Evolutionary conservation across 2,329 filamentous ascomycete species (phyloP), one percentile per base, ranked within the genome.

Genomic region (Trichoderma endophyticum): DNA sequence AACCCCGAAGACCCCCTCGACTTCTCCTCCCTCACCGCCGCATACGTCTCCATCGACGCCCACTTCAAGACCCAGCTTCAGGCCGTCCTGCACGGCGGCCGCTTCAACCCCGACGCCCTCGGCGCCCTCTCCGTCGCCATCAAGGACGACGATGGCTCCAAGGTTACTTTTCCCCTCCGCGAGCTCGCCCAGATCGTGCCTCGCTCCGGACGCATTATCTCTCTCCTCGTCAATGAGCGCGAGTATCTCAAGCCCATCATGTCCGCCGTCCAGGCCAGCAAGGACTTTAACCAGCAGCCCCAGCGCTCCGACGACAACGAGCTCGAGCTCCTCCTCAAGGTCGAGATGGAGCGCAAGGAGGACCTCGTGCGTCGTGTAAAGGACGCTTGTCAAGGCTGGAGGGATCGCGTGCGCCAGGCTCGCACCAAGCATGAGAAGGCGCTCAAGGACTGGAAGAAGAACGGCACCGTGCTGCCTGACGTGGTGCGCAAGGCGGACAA

Each of bases 211-310:
- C 80, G 83, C 68, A 79, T 80, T 34, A 79, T 84, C 51, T 82
- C 81, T 7, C 81, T 84, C 12, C 80, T 84, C 61, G 80, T 83
- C 71, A 80, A 84, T 77, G 82, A 84, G 69, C 79, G 79, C 65
- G 78, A 74, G 8, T 86, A 84, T 77, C 79, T 88, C 75, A 86
- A 87, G 82, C 83, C 86, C 75, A 85, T 89, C 80, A 85, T 88
- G 83, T 84, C 82, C 76, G 87, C 87, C 36, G 82, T 89, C 65
- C 86, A 88, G 80, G 76, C 79, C 34, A 85, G 82, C 76, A 77
- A 79, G n/a, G 83, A 86, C 75, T 89, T 87, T 80, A 89, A 89
- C 82, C 87, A 89, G 83, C 87, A 89, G 83, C 87, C 87, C 61
- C 88, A 89, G 84, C 82, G 82, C 24, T 84, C 83, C 77, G 82